Evolutionary conservation across 257 asterid species (phyloP).

Genomic region (Agastache rugosa): DNA sequence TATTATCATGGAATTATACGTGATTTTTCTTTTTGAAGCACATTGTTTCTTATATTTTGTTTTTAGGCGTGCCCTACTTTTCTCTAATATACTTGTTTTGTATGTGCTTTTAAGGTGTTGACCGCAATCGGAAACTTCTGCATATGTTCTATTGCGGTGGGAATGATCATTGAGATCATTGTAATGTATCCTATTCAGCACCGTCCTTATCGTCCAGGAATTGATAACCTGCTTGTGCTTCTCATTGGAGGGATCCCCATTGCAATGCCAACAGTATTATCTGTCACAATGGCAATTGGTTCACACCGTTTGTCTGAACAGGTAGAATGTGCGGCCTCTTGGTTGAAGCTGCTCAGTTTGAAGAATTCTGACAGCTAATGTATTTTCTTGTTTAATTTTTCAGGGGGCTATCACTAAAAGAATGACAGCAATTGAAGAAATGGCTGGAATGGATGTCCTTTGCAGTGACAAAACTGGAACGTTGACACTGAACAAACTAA

Average conservation of each 20-base stretch:
- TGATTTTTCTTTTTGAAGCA: conserved; percentile 12
- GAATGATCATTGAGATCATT: conserved; percentile 70
- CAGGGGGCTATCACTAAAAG: conserved; percentile 89
- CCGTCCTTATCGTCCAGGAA: conserved; percentile 70
- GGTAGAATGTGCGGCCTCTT: conserved; percentile 43
- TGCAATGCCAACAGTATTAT: conserved; percentile 89
- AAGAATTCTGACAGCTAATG: conserved; percentile 6
- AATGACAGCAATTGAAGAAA: conserved; percentile 94
- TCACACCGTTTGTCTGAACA: conserved; percentile 84
- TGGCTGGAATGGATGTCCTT: conserved; percentile 96
- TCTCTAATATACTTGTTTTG: conserved; percentile 21
- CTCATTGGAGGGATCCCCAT: conserved; percentile 92
- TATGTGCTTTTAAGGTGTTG: conserved; percentile 57
- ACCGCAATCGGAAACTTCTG: conserved; percentile 85
- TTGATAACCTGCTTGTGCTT: conserved; percentile 78
- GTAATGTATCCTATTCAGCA: conserved; percentile 90
- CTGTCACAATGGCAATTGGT: conserved; percentile 93
- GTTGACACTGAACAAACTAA: conserved; percentile 74
- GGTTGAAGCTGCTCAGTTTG: conserved; percentile 27
- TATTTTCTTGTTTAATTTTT: conserved; percentile 24
- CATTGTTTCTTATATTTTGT: conserved; percentile 9
- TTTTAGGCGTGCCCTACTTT: neutral
- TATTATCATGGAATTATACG: neutral
- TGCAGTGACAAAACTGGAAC: conserved; percentile 96
- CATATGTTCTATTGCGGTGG: conserved; percentile 75